phyloP scores from a whole-genome alignment of 805 yeast species.

The Saturnispora mendoncae region DNA sequence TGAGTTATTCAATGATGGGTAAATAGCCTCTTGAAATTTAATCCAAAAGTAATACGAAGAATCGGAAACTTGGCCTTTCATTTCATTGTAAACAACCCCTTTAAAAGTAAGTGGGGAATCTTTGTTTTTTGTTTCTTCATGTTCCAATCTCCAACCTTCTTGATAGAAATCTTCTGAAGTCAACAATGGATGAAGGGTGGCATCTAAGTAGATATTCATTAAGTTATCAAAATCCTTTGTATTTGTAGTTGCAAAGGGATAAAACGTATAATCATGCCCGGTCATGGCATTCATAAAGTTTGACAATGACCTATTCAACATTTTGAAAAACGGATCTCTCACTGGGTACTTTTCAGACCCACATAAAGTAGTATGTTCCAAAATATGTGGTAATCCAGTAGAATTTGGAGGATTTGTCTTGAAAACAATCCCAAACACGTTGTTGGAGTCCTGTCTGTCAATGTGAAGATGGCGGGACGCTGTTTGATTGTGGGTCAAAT shows the following conservation, averaged over 20 bases:
- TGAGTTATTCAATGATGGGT: slow-evolving; percentile 77
- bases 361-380: slow-evolving; percentile 93
- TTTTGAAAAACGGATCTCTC: slow-evolving; percentile 94
- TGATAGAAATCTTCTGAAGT: slow-evolving; percentile 77
- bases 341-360: slow-evolving; percentile 90
- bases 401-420: slow-evolving; percentile 90
- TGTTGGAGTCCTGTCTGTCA: slow-evolving; percentile 72
- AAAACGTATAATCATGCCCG: slow-evolving; percentile 91
- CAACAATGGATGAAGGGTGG: slow-evolving; percentile 75
- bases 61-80: slow-evolving; percentile 95
- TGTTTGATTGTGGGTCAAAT: slow-evolving; percentile 54
- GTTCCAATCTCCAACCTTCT: slow-evolving; percentile 97
- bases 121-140: slow-evolving; percentile 49
- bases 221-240: slow-evolving; percentile 69
- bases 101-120: slow-evolving; percentile 62
- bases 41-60: slow-evolving; percentile 80
- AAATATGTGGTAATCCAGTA: slow-evolving; percentile 94
- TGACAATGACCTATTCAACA: slow-evolving; percentile 89
- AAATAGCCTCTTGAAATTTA: slow-evolving; percentile 71
- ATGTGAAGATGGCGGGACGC: slow-evolving; percentile 81
- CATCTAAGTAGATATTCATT: slow-evolving; percentile 79
- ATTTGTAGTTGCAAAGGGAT: slow-evolving; percentile 95
- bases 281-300: slow-evolving; percentile 99
- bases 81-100: slow-evolving; percentile 96
- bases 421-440: slow-evolving; percentile 82